Evolutionary conservation across 116 monocot genomes (phyloP), one percentile per base, ranked within the genome.

Genomic region (Posidonia oceanica): DNA sequence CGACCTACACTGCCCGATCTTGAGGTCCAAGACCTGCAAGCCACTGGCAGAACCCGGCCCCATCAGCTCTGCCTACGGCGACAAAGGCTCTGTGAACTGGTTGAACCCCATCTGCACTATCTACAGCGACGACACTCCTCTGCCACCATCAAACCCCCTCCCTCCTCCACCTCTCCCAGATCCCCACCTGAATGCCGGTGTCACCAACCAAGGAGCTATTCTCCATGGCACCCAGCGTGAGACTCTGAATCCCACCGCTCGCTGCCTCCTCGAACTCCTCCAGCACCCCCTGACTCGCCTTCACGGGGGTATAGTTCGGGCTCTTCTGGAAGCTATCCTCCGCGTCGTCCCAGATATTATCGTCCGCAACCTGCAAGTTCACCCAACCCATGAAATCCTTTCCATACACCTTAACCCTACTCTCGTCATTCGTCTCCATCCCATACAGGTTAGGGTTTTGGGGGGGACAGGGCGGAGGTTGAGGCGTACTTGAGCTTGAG

Each of bases 211-310:
- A 58, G 76, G 92, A 97, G 58, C 91, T 91, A 61, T 97, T 97
- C 36, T 92, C 97, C 20, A 91, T 71, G 0, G 97, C 97, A 4
- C 97, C 97, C 7, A 97, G 82, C 0, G 97, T 92, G 8, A 97
- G 80, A 29, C 87, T 87, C 74, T 92, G 92, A 15, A 97, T 97
- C 14, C 89, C 91, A 2, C 81, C 87, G 57, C 76, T 78, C 40
- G 64, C 23, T 14, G 86, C 81, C 80, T 96, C 96, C 75, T 97
- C 92, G 55, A 89, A 92, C 74, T 97, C 97, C 77, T 97, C 82
- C 54, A 95, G 51, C 61, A 85, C 59, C 41, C 82, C 85, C 36
- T 82, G 80, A 17, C 62, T 75, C 15, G 77, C 66, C 72, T 72
- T 69, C 0, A 61, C 15, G 0, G 86, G 82, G 16, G 79, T 76